phyloP scores from a whole-genome alignment of 176 grass and related monocot species.

The Areca catechu region DNA sequence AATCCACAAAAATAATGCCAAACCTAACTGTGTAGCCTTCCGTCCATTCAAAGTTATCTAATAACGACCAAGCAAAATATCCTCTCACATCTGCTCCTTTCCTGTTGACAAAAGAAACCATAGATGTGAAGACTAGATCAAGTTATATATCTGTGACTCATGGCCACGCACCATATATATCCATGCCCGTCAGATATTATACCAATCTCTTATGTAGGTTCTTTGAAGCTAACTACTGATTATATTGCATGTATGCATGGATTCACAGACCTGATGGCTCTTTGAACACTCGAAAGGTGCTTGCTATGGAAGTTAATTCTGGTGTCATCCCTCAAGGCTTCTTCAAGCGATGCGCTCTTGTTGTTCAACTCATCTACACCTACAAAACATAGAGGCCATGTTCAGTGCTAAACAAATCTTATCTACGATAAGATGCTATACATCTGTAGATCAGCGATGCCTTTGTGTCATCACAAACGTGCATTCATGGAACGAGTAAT shows the following conservation, averaged over 20 bases:
- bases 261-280: slow-evolving; percentile 39
- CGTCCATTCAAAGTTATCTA: slow-evolving; percentile 88
- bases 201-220: too few species aligned
- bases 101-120: slow-evolving; percentile 31
- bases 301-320: slow-evolving; percentile 57
- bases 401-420: neutral
- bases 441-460: too few species aligned
- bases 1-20: slow-evolving; percentile 59
- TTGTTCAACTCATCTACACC: slow-evolving; percentile 73
- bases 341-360: slow-evolving; percentile 33
- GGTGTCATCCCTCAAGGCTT: slow-evolving; percentile 53
- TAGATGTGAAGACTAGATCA: too few species aligned
- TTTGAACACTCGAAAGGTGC: slow-evolving; percentile 51
- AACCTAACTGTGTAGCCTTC: slow-evolving; percentile 80
- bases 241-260: neutral
- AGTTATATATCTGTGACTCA: too few species aligned
- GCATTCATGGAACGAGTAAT: too few species aligned
- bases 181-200: too few species aligned
- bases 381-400: slow-evolving; percentile 6
- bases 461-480: too few species aligned
- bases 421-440: neutral
- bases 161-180: too few species aligned
- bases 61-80: slow-evolving; percentile 81
- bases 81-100: slow-evolving; percentile 48
- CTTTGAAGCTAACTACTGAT: too few species aligned